These are phyloP conservation scores for Pyrenochaeta sp. DNA, from an alignment of 2,329 filamentous ascomycete species.

Conservation along the genomic window DNA sequence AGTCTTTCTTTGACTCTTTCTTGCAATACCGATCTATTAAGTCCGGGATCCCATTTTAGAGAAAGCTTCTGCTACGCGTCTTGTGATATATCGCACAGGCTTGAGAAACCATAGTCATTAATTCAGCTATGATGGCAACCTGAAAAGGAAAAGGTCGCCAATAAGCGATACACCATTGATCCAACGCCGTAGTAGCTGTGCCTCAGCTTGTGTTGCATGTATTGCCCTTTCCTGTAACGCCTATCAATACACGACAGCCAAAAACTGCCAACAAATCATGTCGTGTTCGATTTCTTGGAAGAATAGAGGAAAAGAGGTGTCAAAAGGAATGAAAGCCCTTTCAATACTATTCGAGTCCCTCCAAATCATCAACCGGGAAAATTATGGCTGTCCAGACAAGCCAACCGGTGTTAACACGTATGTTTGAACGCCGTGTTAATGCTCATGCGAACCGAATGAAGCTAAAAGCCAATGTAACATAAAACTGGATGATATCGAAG, in stretches of 20 bases:
- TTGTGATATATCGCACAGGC: background rate
- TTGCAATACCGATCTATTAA: no score
- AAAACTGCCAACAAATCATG: background rate
- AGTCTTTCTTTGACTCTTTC: no score
- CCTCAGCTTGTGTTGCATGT: conserved; percentile 11
- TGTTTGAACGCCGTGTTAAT: conserved; percentile 27
- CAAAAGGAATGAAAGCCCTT: background rate
- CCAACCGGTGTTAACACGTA: conserved; percentile 15
- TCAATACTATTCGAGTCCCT: background rate
- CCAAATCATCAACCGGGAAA: background rate
- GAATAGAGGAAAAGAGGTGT: background rate
- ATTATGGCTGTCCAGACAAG: conserved; percentile 14
- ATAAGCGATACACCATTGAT: conserved; percentile 1
- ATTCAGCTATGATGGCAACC: conserved; percentile 4
- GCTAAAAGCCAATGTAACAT: conserved; percentile 3
- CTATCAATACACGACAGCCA: conserved; percentile 20
- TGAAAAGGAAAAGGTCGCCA: background rate
- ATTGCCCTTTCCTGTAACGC: conserved; percentile 8
- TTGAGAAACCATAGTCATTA: background rate
- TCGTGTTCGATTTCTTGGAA: background rate
- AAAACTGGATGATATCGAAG: background rate
- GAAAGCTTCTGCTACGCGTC: background rate
- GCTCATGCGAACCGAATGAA: conserved; percentile 6
- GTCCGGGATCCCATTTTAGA: background rate
- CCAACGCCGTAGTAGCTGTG: conserved; percentile 19